Percentiles rank a stretch among this genome's conserved stretches.
These are phyloP conservation scores for Colletotrichum sp. DNA, from an alignment of 2,329 filamentous ascomycete species.

Conservation along the genomic window DNA sequence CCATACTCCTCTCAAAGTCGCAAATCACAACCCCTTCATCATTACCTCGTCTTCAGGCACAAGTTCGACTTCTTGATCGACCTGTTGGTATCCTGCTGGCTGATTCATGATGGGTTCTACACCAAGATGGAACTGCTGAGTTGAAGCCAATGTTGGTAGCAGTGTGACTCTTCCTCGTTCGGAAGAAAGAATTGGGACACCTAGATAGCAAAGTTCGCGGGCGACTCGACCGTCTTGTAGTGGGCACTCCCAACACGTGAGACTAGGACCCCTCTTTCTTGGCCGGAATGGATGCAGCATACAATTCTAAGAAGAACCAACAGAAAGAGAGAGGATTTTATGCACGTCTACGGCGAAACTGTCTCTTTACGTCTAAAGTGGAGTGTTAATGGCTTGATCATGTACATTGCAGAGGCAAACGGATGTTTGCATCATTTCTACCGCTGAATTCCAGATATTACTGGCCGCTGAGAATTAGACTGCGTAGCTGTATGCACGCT, in stretches of 20 bases:
- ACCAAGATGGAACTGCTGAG: not conserved
- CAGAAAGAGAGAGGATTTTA: not conserved
- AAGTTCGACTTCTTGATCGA: not conserved
- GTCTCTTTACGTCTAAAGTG: not conserved
- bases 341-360: not conserved
- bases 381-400: not conserved
- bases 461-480: not conserved
- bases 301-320: not conserved
- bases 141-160: not conserved
- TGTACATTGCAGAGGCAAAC: not conserved
- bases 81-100: not conserved
- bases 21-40: not conserved
- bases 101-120: not conserved
- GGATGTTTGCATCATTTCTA: not conserved
- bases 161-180: fast-evolving
- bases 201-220: not conserved
- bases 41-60: not conserved
- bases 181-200: not conserved
- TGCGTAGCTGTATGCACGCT: not conserved
- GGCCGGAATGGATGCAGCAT: not conserved
- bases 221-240: not conserved
- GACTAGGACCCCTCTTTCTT: not conserved
- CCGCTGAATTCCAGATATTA: not conserved
- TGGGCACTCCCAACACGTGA: not conserved
- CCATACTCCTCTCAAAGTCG: not conserved